Conservation (phyloP, 164 flowering plant genomes). For the Brasenia schreberi region DNA sequence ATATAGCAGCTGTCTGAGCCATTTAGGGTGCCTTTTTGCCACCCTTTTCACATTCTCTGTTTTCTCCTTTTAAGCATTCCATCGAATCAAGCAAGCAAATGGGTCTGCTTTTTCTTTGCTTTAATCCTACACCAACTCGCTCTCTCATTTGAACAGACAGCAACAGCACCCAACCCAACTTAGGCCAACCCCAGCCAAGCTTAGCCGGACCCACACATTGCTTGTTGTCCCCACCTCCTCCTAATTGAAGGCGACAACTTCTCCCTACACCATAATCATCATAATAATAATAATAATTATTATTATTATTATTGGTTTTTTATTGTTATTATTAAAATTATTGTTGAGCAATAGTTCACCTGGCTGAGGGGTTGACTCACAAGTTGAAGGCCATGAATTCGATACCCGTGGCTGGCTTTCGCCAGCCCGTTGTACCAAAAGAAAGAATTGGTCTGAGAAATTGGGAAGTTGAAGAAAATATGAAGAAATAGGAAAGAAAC, state of each 20-base stretch:
- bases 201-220: not conserved
- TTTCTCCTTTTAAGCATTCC: not conserved
- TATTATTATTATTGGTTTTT: no score
- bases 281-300: no score
- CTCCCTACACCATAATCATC: not conserved
- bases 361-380: no score
- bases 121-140: not conserved
- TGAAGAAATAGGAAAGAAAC: no score
- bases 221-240: not conserved
- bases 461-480: no score
- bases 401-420: no score
- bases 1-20: not conserved
- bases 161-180: no score
- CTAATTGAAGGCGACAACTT: not conserved
- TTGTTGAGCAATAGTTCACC: no score
- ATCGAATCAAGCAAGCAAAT: not conserved
- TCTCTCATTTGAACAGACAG: not conserved
- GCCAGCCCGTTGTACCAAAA: no score
- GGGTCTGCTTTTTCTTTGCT: not conserved
- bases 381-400: no score
- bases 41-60: not conserved
- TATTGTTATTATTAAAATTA: no score
- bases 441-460: no score
- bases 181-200: not conserved
- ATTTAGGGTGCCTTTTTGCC: not conserved